These are phyloP conservation scores for Cryphonectria japonica DNA, from an alignment of 2,329 filamentous ascomycete genomes.

Conservation along the genomic window DNA sequence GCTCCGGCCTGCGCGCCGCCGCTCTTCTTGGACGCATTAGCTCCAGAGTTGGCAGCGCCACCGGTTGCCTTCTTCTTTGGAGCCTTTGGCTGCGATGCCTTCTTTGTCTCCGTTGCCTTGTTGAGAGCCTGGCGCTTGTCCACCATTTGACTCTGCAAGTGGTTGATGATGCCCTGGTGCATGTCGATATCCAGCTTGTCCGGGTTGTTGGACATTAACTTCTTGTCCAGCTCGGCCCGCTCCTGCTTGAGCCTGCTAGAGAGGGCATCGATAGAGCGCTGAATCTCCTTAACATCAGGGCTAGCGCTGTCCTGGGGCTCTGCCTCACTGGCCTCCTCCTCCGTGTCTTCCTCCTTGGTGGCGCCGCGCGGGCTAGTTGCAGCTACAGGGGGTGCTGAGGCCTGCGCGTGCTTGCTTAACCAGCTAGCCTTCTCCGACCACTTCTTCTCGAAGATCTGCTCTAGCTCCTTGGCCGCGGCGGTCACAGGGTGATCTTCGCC, in stretches of 20 bases:
- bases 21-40: conserved; percentile 47
- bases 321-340: conserved; percentile 70
- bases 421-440: conserved; percentile 82
- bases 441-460: conserved; percentile 74
- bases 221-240: conserved; percentile 59
- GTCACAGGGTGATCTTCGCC: conserved; percentile 73
- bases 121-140: conserved; percentile 69
- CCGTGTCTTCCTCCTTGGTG: conserved; percentile 72
- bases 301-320: conserved; percentile 52
- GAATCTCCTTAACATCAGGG: conserved; percentile 46
- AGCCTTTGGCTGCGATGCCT: conserved; percentile 56
- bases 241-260: conserved; percentile 58
- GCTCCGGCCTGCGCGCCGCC: conserved; percentile 38
- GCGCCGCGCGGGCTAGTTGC: conserved; percentile 65
- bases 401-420: conserved; percentile 72
- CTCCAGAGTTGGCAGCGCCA: conserved; percentile 25
- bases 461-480: conserved; percentile 69
- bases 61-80: conserved; percentile 55
- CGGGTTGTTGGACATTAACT: conserved; percentile 54
- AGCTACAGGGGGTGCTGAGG: conserved; percentile 47
- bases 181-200: conserved; percentile 58
- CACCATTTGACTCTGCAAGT: conserved; percentile 73
- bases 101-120: conserved; percentile 61
- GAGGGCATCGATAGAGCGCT: conserved; percentile 54
- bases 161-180: conserved; percentile 63